A percentile compares a stretch with the other conserved stretches of the same genome.
These are phyloP conservation scores for Russula vinacea DNA, from an alignment of 768 basidiomycete genomes.

Conservation along the genomic window DNA sequence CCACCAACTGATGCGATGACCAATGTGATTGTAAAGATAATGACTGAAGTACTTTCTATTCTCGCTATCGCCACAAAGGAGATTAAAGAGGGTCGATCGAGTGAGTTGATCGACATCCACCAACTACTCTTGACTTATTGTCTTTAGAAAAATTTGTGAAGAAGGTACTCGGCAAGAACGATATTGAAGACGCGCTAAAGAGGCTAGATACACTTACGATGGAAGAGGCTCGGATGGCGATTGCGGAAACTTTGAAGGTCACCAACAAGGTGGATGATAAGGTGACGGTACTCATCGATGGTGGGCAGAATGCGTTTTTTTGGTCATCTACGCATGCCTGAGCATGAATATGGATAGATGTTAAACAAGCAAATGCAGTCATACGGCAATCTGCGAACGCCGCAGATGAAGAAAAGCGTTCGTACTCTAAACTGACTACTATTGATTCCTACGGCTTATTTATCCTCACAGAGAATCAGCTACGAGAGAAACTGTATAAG, in stretches of 20 bases:
- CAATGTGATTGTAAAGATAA: not conserved
- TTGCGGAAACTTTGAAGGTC: not conserved
- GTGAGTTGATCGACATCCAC: not conserved
- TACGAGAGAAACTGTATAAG: not conserved
- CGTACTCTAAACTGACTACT: not conserved
- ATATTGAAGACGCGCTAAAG: not conserved
- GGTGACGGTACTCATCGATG: not conserved
- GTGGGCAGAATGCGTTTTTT: not conserved
- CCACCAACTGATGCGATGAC: not conserved
- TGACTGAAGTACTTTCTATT: conserved; percentile 9
- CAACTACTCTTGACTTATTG: not conserved
- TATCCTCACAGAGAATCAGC: not conserved
- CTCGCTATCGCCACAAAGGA: conserved; percentile 9
- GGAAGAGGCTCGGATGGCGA: conserved; percentile 6
- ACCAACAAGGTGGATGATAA: not conserved
- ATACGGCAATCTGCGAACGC: not conserved
- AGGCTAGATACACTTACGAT: conserved; percentile 8
- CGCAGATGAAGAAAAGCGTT: conserved; percentile 6
- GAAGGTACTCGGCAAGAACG: conserved; percentile 6
- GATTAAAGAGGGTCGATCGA: not conserved
- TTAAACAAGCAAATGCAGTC: not conserved
- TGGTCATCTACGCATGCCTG: not conserved
- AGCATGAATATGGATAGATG: not conserved
- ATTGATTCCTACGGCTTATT: not conserved
- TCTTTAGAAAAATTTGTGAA: not conserved